These are phyloP conservation scores for Theobroma cacao DNA, from an alignment of 345 rosid species.

Conservation along the genomic window DNA sequence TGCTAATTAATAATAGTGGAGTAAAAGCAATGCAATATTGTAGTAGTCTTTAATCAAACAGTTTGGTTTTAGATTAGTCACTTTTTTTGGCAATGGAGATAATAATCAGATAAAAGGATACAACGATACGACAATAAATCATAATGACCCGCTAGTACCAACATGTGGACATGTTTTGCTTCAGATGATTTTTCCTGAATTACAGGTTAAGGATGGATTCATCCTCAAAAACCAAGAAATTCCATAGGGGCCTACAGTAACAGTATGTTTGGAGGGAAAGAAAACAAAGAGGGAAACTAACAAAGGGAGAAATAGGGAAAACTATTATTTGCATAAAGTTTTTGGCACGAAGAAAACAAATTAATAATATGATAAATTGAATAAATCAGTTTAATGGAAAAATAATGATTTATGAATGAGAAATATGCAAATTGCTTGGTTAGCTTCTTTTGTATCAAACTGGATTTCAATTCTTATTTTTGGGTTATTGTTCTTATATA, in stretches of 20 bases:
- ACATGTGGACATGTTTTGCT: background rate
- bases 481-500: no score
- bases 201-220: background rate
- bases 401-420: no score
- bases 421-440: no score
- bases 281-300: background rate
- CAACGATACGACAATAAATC: conserved; percentile 2
- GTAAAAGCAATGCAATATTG: no score
- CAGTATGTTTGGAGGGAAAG: background rate
- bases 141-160: background rate
- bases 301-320: background rate
- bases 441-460: no score
- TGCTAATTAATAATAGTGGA: background rate
- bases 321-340: background rate
- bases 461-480: no score
- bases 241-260: background rate
- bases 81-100: background rate
- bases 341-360: background rate
- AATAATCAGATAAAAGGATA: background rate
- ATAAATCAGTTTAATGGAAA: no score
- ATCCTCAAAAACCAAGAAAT: background rate
- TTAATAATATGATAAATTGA: no score
- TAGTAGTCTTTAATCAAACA: background rate
- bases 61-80: background rate
- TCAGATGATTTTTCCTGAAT: background rate